phyloP scores from a whole-genome alignment of 106 monocot genomes.

The Apostasia shenzhenica region DNA sequence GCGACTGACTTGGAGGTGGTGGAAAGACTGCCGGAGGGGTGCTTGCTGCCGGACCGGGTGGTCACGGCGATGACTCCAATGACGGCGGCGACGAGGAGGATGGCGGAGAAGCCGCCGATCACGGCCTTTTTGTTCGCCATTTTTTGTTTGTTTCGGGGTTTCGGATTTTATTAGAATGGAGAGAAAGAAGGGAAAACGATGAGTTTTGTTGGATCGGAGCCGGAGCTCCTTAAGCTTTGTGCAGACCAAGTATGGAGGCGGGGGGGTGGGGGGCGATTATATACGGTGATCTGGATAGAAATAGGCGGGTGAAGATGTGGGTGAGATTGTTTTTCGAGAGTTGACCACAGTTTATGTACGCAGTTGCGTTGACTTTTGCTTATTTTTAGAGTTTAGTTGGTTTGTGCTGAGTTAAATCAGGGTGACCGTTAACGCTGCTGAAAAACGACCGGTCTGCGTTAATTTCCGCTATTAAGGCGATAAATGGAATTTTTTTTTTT shows the following conservation, averaged over 20 bases:
- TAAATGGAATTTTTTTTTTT: too few species aligned
- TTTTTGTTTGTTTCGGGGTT: background rate
- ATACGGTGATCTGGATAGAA: background rate
- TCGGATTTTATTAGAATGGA: background rate
- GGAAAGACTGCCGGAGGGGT: background rate
- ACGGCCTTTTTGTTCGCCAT: constrained; percentile 44
- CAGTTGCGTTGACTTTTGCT: background rate
- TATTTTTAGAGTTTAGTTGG: background rate
- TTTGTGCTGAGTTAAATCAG: too few species aligned
- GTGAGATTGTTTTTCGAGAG: background rate
- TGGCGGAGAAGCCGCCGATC: constrained; percentile 20
- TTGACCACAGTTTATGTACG: too few species aligned
- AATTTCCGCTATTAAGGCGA: too few species aligned
- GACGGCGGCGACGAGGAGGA: constrained; percentile 26
- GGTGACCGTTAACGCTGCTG: too few species aligned
- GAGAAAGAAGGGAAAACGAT: too few species aligned
- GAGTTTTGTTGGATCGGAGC: constrained; percentile 2
- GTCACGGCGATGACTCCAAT: constrained; percentile 32
- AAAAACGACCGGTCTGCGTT: too few species aligned
- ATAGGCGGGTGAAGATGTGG: background rate
- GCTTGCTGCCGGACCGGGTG: constrained; percentile 7
- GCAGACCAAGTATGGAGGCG: background rate
- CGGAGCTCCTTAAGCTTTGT: constrained; percentile 6
- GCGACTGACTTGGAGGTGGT: constrained; percentile 12
- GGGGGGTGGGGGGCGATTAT: background rate